Base-by-base conservation (phyloP, 2,329 filamentous ascomycete species). In the Neoscytalidium dimidiatum region DNA sequence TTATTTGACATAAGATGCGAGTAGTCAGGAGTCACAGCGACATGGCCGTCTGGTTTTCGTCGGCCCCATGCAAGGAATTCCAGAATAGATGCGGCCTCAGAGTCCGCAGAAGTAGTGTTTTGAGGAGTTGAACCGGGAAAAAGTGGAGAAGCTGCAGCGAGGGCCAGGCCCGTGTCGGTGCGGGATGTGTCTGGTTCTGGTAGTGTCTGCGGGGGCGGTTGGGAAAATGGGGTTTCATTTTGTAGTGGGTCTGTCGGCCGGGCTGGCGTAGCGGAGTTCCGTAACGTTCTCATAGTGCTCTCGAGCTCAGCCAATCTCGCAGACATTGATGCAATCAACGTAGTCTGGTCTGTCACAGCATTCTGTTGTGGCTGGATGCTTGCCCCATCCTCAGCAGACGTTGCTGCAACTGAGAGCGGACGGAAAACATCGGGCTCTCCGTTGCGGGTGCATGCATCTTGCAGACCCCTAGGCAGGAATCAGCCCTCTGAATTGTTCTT, bases 41-140 rank as follows among this genome's bases (percentile, higher is more conserved):
- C 66, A 35, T 68, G 69, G 14, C 68, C 63, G 3, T 44, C 61
- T 28, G 82, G 77, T 67, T 83, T 83, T 38, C 76, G 73, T 17
- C 81, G 76, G 8, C 81, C 81, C 81, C 82, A 83, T 1, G 81
- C 80, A 2, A 83, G 72, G 51, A 82, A 83, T 63, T 83, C 81
- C 0, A 83, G 74, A 3, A 83, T 79, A 2, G 81, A 81, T 1
- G 80, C 81, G 1, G 80, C 80, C 58, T 71, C 72, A 1, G 75
- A 69, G 62, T 75, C 74, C n/a, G 33, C 46, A 17, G 46, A 4
- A 1, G 23, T 51, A 4, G 23, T 29, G 23, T 51, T 29, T 5
- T 29, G 46, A 13, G 13, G 19, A 19, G 19, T 26, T 14, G 46
- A 17, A 2, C 4, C 23, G 1, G 46, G 3, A 31, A 13, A 29